Conservation (phyloP, 148 eudicot genomes). For the Camellia japonica region DNA sequence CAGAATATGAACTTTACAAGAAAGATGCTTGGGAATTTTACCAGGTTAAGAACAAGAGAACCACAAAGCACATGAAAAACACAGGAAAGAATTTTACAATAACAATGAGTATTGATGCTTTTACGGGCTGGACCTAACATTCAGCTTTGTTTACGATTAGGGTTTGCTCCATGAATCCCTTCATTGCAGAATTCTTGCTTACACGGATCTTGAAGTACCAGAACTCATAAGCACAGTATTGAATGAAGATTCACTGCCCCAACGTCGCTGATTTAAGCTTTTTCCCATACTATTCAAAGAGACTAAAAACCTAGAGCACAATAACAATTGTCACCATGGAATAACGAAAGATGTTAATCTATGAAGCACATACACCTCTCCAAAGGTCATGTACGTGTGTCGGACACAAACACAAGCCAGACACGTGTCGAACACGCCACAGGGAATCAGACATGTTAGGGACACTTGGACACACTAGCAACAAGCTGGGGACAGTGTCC, state of each 20-base stretch:
- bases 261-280: constrained; percentile 20
- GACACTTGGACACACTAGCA: too few relatives aligned
- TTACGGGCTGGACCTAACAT: neutral
- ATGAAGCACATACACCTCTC: too few relatives aligned
- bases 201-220: neutral
- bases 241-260: constrained; percentile 16
- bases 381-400: too few relatives aligned
- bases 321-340: neutral
- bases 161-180: neutral
- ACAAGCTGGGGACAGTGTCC: too few relatives aligned
- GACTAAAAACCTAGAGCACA: neutral
- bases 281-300: neutral
- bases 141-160: neutral
- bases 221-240: constrained; percentile 1
- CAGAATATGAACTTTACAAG: constrained; percentile 10
- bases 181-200: neutral
- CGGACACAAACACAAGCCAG: too few relatives aligned
- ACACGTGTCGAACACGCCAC: too few relatives aligned
- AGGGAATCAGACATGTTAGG: too few relatives aligned
- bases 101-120: constrained; percentile 2
- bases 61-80: neutral
- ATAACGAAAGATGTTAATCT: neutral
- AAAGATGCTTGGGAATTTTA: neutral
- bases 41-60: neutral
- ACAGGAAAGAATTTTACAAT: constrained; percentile 11